Evolutionary conservation across 1,284 basidiomycete genomes (phyloP).

Genomic region (Xerocomus minutiporus): DNA sequence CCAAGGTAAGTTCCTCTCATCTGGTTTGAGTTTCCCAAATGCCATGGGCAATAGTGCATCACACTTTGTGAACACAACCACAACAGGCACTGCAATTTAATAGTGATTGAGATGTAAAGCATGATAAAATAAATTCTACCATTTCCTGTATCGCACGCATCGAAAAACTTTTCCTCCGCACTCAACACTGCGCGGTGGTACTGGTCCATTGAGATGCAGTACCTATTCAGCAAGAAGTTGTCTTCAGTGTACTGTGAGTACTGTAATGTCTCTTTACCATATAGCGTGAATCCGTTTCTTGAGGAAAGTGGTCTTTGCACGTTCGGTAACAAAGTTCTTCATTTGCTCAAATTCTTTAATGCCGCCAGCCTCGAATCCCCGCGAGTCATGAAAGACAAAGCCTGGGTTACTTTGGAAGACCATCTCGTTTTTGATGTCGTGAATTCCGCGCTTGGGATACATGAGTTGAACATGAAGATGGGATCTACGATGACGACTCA

Average conservation of each 20-base stretch:
- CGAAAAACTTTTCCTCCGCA: no score
- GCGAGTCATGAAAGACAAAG: background rate
- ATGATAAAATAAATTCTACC: no score
- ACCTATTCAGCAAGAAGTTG: no score
- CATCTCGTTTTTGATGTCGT: background rate
- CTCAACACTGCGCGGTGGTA: no score
- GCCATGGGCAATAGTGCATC: background rate
- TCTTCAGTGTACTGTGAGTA: no score
- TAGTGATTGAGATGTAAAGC: background rate
- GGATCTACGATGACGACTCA: no score
- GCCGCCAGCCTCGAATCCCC: no score
- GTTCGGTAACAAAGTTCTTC: background rate
- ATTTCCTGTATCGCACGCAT: no score
- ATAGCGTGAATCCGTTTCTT: background rate
- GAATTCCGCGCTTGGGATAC: background rate
- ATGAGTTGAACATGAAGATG: no score
- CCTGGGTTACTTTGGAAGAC: background rate
- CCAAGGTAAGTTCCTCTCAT: background rate
- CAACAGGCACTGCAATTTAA: background rate
- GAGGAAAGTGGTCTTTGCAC: background rate
- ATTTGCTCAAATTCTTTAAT: background rate
- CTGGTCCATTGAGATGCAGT: no score
- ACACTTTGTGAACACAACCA: constrained; percentile 1
- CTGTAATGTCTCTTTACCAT: background rate
- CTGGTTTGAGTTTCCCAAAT: background rate